Evolutionary conservation across 306 rosid genomes (phyloP).

Genomic region (Purshia tridentata): DNA sequence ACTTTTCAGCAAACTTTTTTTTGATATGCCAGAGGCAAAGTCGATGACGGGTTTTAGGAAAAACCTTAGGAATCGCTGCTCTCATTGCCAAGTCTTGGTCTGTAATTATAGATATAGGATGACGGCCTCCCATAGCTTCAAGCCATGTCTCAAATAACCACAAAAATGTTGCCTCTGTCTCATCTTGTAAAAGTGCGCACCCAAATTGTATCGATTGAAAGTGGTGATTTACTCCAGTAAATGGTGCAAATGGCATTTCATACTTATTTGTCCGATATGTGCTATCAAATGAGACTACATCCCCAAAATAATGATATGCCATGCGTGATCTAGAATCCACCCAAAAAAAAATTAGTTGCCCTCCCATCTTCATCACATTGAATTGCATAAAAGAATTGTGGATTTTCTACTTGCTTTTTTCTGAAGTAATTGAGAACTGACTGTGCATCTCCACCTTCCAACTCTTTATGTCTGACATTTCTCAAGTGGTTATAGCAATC

Average conservation of each 20-base stretch:
- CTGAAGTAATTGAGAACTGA: background rate
- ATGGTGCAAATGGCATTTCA: background rate
- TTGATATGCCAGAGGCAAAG: background rate
- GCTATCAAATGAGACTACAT: conserved; percentile 5
- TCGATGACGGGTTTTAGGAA: background rate
- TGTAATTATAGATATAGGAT: no score
- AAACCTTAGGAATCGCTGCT: background rate
- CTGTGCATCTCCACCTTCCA: background rate
- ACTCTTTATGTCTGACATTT: background rate
- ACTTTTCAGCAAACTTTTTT: background rate
- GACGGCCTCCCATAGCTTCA: no score
- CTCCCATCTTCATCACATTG: background rate
- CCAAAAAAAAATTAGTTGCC: conserved; percentile 1
- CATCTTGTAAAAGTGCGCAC: conserved; percentile 15
- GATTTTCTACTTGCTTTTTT: background rate
- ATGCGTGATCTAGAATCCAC: background rate
- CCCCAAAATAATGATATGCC: background rate
- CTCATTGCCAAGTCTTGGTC: no score
- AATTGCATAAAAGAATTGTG: background rate
- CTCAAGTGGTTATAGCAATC: background rate
- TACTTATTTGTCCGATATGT: conserved; percentile 11
- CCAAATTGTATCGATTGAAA: background rate
- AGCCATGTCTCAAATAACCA: background rate
- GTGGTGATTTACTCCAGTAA: background rate
- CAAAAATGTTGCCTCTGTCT: background rate